phyloP scores from a whole-genome alignment of 805 yeast genomes.

The Candida sanyiensis region DNA sequence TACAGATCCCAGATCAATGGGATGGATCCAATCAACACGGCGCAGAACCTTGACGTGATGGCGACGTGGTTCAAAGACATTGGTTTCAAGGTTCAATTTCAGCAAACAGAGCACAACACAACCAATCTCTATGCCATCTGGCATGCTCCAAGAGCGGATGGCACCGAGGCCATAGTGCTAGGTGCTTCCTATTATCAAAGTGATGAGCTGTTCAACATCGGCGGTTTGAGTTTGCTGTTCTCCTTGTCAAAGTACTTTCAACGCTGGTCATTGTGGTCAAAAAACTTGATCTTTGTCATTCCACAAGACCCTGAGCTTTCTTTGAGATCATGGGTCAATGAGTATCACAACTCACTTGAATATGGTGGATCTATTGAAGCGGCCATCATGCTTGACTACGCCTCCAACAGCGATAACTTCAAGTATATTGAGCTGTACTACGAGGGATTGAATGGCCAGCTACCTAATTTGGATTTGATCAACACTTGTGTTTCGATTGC shows the following conservation, averaged over 20 bases:
- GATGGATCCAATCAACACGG: slow-evolving; percentile 24
- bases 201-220: slow-evolving; percentile 61
- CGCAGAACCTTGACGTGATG: slow-evolving; percentile 40
- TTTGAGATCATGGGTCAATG: slow-evolving; percentile 85
- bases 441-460: slow-evolving; percentile 90
- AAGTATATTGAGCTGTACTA: slow-evolving; percentile 70
- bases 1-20: slow-evolving; percentile 47
- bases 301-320: slow-evolving; percentile 67
- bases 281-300: slow-evolving; percentile 81
- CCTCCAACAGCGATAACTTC: slow-evolving; percentile 58
- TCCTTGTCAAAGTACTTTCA: slow-evolving; percentile 76
- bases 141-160: slow-evolving; percentile 94
- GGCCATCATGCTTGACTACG: slow-evolving; percentile 78
- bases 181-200: slow-evolving; percentile 82
- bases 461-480: slow-evolving; percentile 87
- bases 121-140: slow-evolving; percentile 68
- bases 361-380: slow-evolving; percentile 95
- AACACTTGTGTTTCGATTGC: slow-evolving; percentile 74
- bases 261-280: slow-evolving; percentile 91
- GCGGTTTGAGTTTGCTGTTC: slow-evolving; percentile 70
- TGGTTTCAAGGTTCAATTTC: slow-evolving; percentile 60
- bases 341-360: slow-evolving; percentile 81
- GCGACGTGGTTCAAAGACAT: slow-evolving; percentile 58
- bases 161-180: slow-evolving; percentile 89
- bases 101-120: slow-evolving; percentile 36